Evolutionary conservation across 805 yeast genomes (phyloP).

Genomic region (Schwanniomyces sp.): DNA sequence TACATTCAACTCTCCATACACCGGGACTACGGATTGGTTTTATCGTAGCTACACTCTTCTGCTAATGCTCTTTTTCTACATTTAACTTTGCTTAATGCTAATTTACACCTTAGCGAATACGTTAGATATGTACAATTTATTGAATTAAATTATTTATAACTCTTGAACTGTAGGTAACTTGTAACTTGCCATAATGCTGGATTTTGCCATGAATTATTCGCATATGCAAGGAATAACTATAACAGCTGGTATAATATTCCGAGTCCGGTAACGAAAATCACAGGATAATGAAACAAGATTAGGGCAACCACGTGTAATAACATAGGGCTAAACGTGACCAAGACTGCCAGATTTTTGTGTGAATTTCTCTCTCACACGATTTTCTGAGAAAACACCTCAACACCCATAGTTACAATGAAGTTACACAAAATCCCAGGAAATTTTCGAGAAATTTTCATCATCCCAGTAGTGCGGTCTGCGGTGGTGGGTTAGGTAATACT

Average conservation of each 20-base stretch:
- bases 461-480: constrained; percentile 1
- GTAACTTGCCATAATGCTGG: no score
- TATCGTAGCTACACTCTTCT: not conserved
- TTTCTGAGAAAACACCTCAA: constrained; percentile 2
- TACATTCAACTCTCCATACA: no score
- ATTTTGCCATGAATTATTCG: no score
- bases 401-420: constrained; percentile 8
- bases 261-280: not conserved
- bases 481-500: constrained; percentile 3
- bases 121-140: not conserved
- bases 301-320: not conserved
- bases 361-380: not conserved
- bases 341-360: not conserved
- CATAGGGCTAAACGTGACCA: not conserved
- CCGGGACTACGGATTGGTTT: not conserved
- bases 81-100: not conserved
- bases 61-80: not conserved
- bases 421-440: constrained; percentile 6
- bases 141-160: not conserved
- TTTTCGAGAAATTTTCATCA: not conserved
- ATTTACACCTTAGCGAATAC: not conserved
- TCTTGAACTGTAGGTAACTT: no score
- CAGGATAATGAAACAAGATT: not conserved
- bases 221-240: no score
- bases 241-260: no score